phyloP scores from a whole-genome alignment of 257 asterid species.

The Galeopsis tetrahit region DNA sequence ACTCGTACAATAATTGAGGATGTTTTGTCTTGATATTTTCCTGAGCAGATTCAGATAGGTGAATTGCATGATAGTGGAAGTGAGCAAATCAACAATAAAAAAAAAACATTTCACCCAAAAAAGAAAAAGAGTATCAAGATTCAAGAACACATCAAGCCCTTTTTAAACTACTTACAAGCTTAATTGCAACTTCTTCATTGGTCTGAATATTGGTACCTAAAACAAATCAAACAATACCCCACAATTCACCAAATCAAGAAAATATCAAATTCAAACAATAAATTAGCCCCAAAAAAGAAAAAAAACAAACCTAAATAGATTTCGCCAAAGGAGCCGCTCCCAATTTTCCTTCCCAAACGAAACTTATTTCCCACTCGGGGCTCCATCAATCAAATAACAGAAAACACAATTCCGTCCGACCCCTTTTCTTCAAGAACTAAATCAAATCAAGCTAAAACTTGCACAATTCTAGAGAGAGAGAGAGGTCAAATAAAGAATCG shows the following conservation, averaged over 20 bases:
- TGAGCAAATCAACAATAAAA: neutral
- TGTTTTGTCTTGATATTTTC: slow-evolving; percentile 89
- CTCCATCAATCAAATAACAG: slow-evolving; percentile 53
- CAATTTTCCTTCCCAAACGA: slow-evolving; percentile 84
- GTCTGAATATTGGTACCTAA: slow-evolving; percentile 83
- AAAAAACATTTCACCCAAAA: neutral
- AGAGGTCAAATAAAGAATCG: slow-evolving; percentile 14
- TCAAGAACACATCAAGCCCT: neutral
- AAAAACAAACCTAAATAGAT: slow-evolving; percentile 70
- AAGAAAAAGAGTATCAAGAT: neutral
- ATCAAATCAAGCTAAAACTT: slow-evolving; percentile 19
- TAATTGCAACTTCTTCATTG: slow-evolving; percentile 85
- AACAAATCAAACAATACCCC: neutral
- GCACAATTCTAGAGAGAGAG: slow-evolving; percentile 23
- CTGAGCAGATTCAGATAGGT: slow-evolving; percentile 43
- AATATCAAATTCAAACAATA: slow-evolving; percentile 4
- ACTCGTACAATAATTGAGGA: slow-evolving; percentile 78
- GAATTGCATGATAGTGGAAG: slow-evolving; percentile 14
- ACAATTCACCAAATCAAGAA: neutral
- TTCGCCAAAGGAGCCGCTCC: slow-evolving; percentile 96
- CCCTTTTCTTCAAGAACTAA: slow-evolving; percentile 1
- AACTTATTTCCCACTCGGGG: slow-evolving; percentile 90
- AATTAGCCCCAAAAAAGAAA: neutral
- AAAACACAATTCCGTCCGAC: slow-evolving; percentile 24
- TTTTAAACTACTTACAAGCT: slow-evolving; percentile 66